Conservation (phyloP, 805 yeast species). For the Lachancea lanzarotensis region DNA sequence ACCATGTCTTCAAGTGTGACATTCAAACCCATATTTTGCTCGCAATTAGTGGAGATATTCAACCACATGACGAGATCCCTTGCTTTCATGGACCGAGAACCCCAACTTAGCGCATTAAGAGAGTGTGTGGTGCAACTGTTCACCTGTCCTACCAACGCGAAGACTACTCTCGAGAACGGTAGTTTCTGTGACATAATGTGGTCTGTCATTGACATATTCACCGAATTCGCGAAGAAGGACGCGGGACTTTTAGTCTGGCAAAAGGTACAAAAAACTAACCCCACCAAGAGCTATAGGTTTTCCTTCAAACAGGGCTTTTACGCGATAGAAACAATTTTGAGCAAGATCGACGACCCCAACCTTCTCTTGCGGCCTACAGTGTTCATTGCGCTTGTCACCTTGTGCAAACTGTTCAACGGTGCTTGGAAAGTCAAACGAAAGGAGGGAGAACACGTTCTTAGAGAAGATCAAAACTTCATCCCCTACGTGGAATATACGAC, state of each 20-base stretch:
- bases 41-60: constrained; percentile 49
- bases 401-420: constrained; percentile 53
- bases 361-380: constrained; percentile 33
- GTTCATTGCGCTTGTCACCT: constrained; percentile 37
- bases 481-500: constrained; percentile 45
- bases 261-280: constrained; percentile 29
- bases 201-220: constrained; percentile 41
- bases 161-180: constrained; percentile 37
- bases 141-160: constrained; percentile 80
- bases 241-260: constrained; percentile 33
- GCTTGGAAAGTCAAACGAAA: constrained; percentile 51
- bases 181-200: constrained; percentile 40
- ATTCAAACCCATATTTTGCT: constrained; percentile 43
- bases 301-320: constrained; percentile 33
- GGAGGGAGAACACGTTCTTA: constrained; percentile 62
- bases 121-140: constrained; percentile 78
- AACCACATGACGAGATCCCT: constrained; percentile 44
- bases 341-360: constrained; percentile 30
- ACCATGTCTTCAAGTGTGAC: constrained; percentile 45
- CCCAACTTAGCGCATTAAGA: constrained; percentile 70
- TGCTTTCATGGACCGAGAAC: constrained; percentile 75
- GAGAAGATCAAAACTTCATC: constrained; percentile 46
- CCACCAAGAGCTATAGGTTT: constrained; percentile 31
- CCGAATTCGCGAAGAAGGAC: constrained; percentile 36
- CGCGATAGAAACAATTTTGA: constrained; percentile 31